phyloP scores from a whole-genome alignment of 176 grass and related monocot genomes.

The Dendrocalamus sinicus region DNA sequence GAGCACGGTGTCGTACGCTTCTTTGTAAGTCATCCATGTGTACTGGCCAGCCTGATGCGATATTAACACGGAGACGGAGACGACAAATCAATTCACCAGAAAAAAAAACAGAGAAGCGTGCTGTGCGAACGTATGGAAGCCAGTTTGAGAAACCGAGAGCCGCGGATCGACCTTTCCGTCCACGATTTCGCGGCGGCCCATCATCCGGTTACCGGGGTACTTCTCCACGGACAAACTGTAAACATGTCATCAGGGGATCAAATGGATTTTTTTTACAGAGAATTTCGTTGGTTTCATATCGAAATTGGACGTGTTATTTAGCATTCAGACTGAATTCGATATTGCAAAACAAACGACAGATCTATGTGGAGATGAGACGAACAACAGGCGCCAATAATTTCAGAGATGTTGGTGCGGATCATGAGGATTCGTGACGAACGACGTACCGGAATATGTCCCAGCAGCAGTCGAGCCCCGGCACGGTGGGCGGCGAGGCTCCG shows the following conservation, averaged over 20 bases:
- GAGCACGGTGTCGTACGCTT: slow-evolving; percentile 77
- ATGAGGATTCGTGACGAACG: neutral
- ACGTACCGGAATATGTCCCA: slow-evolving; percentile 95
- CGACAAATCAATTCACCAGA: slow-evolving; percentile 5
- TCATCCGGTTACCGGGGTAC: slow-evolving; percentile 61
- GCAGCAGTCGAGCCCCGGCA: slow-evolving; percentile 78
- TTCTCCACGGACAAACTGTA: slow-evolving; percentile 70
- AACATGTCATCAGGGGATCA: neutral
- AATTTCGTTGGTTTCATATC: neutral
- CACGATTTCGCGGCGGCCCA: slow-evolving; percentile 62
- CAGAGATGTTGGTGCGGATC: too few species aligned
- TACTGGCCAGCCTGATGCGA: slow-evolving; percentile 66
- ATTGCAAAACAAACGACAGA: slow-evolving; percentile 9
- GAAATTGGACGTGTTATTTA: neutral
- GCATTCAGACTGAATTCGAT: neutral
- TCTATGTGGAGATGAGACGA: neutral
- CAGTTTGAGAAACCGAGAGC: neutral
- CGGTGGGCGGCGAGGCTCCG: slow-evolving; percentile 61
- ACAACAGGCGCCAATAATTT: too few species aligned
- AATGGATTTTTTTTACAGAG: neutral
- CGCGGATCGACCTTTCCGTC: slow-evolving; percentile 58
- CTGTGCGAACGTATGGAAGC: neutral
- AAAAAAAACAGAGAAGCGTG: neutral
- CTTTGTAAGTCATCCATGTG: slow-evolving; percentile 87
- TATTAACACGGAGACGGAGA: slow-evolving; percentile 27